Base-by-base conservation (phyloP, 805 yeast species). In the Hanseniaspora valbyensis region DNA sequence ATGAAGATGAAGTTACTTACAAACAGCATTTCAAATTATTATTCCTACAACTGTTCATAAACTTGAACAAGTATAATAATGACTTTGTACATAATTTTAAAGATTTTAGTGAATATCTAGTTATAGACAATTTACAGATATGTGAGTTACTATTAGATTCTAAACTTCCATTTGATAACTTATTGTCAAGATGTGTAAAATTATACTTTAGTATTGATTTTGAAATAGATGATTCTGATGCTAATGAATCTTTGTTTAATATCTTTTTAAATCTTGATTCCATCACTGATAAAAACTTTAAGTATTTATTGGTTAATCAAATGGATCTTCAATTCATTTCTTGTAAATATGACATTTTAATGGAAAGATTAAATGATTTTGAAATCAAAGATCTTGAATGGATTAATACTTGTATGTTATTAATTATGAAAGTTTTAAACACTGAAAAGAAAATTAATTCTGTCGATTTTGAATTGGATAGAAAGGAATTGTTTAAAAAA, bases 401-500 rank as follows among this genome's bases (percentile, higher is more conserved):
- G 41, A 22, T 22, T 10, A 25, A 28, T 28, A 14, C 24, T 3
- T 32, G 37, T 18, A 28, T 38, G 12, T 19, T 12, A 22, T 22
- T 45, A 18, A 19, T 45, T 14, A 12, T 21, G 14, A 45, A 32
- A 16, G 30, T 45, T n/a, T 30, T 45, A 28, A 38, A 45, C 7
- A 38, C 22, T 19, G 44, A 45, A 25, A 45, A 33, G 22, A 21
- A 21, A n/a, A 32, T 45, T 12, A 39, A 39, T 16, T 19, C 39
- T 13, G 30, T 45, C 6, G 44, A 45, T 21, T 45, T 45, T 45
- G 50, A 45, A 24, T 24, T 45, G 4, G 43, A 45, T 21, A 45
- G 50, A 45, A 45, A 45, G 32, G 37, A 45, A 13, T 14, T 45
- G 24, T 16, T 45, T 2, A 25, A 36, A 7, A 44, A 19, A 18